Evolutionary conservation across 441 rosid genomes (phyloP), one percentile per base, ranked within the genome.

Genomic region (Melastoma candidum): DNA sequence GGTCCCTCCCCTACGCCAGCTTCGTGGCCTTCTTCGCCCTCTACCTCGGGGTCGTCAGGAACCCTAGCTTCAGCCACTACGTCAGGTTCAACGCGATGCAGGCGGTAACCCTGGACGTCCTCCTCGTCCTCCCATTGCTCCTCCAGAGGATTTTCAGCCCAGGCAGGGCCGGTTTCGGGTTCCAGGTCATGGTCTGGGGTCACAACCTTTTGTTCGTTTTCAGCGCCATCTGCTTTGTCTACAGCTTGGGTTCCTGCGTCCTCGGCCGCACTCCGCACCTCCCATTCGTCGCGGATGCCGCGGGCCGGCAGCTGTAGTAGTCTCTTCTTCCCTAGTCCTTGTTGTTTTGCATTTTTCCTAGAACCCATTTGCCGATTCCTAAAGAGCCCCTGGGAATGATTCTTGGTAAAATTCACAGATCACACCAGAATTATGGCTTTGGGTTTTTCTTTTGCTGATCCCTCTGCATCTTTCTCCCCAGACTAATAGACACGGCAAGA

Each of bases 61-160:
- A 90, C 69, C 80, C 81, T 2, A 71, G 71, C 32, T 73, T 90
- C 63, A 78, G 74, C 59, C 80, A 61, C 44, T 86, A 84, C 57
- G 87, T 77, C 29, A 60, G 94, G 67, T 86, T 84, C 68, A 90
- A 82, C 59, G 70, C 95, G 3, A 86, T 86, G 97, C 95, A 90
- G 61, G 89, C 95, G n/a, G 80, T 86, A 51, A 79, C 94, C 24
- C 62, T 90, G 25, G 97, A 90, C 66, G 95, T 82, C 47, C 72
- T 90, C 12, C 51, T 90, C 52, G 89, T 82, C 45, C 72, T 90
- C 50, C 94, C 95, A 12, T 48, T 80, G 54, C 68, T 90, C 22
- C 25, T 87, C 48, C 73, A 87, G 7, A 56, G 83, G 45, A 81
- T 82, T 26, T 55, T 90, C 47, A 85, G 61, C 49, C 87, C 83